Base-by-base conservation (phyloP, 140 eudicot genomes). In the Anethum foeniculum region DNA sequence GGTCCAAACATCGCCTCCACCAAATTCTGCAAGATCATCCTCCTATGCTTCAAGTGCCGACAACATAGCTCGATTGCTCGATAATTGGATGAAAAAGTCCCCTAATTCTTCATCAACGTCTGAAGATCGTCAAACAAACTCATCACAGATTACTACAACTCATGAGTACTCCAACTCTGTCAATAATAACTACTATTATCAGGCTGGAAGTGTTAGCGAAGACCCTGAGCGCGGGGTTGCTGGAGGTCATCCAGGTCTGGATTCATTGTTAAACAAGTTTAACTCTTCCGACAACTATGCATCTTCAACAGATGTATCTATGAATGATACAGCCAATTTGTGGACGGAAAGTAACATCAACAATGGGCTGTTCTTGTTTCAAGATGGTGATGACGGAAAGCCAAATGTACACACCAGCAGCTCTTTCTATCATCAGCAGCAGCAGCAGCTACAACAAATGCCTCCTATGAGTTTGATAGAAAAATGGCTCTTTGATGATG, bases 401-500 rank as follows among this genome's bases (percentile, higher is more conserved):
- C 44, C n/a, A 16, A 68, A 68, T 68, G 74, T 6, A 19, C 15
- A 30, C 73, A 65, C 4, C 39, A 28, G 21, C 73, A 13, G 12
- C 73, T 65, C 34, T 30, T 6, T 27, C 21, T 65, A 65, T 15
- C 23, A 32, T 67, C 74, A 30, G 14, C 74, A 68, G n/a, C 74
- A 68, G n/a, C 44, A 68, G n/a, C 74, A 68, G n/a, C 41, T 32
- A 13, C 72, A 65, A 28, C 73, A 14, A 67, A 30, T 67, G 21
- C 44, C 74, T 68, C 74, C 23, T 68, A 14, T 68, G 74, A 68
- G 23, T 68, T 68, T 15, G 44, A 30, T 68, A 13, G 44, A 68
- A 30, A 68, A 68, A 3, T 68, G 74, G 74, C 74, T 68, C 74
- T 68, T 30, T 68, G 44, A 68, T 68, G 74, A 68, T 34, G 74